Conservation (phyloP, 2,329 filamentous ascomycete species). For the Penicillium sp. region DNA sequence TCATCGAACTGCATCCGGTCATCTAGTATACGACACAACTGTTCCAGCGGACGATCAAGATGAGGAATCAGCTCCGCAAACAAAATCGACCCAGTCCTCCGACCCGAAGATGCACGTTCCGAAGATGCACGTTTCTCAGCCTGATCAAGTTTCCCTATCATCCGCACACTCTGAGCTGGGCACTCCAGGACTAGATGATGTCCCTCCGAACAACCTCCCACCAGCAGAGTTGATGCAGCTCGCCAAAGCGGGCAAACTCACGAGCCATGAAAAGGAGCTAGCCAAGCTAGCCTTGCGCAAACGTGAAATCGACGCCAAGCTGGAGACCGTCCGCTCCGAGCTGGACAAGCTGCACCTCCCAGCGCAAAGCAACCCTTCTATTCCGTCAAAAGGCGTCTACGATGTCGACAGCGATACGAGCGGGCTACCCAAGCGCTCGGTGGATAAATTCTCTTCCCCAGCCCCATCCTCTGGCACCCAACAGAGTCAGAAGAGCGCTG, state of each 20-base stretch:
- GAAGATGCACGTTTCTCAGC: background rate
- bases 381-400: conserved; percentile 12
- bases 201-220: conserved; percentile 23
- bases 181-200: conserved; percentile 22
- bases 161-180: conserved; percentile 24
- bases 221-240: conserved; percentile 29
- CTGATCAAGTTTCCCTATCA: conserved; percentile 19
- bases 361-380: conserved; percentile 8
- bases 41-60: background rate
- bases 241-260: conserved; percentile 35
- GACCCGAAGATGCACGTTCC: background rate
- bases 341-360: conserved; percentile 32
- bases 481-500: conserved; percentile 18
- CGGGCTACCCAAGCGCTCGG: conserved; percentile 21
- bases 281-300: conserved; percentile 46
- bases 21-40: conserved; percentile 4
- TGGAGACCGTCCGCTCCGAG: conserved; percentile 40
- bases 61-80: background rate
- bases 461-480: conserved; percentile 10
- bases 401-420: conserved; percentile 24
- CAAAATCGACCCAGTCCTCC: background rate
- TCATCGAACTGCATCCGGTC: conserved; percentile 18
- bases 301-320: conserved; percentile 40
- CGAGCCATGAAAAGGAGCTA: conserved; percentile 46
- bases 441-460: conserved; percentile 22